These are phyloP conservation scores for Petunia secreta DNA, from an alignment of 257 asterid species.

Conservation along the genomic window DNA sequence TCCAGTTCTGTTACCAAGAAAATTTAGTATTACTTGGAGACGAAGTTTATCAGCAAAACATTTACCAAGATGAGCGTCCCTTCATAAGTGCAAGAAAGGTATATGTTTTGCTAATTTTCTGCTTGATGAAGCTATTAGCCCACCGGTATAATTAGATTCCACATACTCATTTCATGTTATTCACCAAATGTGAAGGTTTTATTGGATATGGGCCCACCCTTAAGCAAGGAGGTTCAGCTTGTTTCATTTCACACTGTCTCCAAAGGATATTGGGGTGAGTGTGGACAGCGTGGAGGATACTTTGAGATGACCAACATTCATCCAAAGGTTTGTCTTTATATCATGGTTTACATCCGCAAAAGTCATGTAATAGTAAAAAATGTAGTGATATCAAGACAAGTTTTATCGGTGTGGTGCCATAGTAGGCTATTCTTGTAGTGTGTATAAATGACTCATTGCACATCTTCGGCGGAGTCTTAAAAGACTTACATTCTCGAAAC, in stretches of 20 bases:
- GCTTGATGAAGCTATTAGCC: not conserved
- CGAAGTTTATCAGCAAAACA: conserved; percentile 97
- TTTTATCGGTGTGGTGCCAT: not conserved
- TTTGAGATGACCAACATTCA: conserved; percentile 95
- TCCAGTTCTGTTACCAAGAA: conserved; percentile 81
- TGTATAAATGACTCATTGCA: conserved; percentile 5
- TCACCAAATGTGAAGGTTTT: conserved; percentile 59
- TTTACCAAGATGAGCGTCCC: conserved; percentile 98
- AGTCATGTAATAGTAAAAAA: not conserved
- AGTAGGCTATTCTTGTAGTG: conserved; percentile 5
- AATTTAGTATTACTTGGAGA: conserved; percentile 85
- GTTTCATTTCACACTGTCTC: conserved; percentile 98
- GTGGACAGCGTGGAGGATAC: conserved; percentile 99
- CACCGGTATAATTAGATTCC: not conserved
- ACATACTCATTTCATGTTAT: conserved; percentile 19
- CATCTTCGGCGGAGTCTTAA: not conserved
- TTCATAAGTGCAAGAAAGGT: conserved; percentile 94
- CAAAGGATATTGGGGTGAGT: conserved; percentile 96
- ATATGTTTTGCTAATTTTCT: not conserved
- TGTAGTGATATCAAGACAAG: not conserved
- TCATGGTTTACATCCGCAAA: not conserved
- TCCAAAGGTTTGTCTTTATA: conserved; percentile 64
- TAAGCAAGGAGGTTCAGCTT: conserved; percentile 81
- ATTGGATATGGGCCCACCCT: conserved; percentile 86
- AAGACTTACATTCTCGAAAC: not conserved